Evolutionary conservation across 2,329 filamentous ascomycete species (phyloP).

Genomic region (Fusarium clavum): DNA sequence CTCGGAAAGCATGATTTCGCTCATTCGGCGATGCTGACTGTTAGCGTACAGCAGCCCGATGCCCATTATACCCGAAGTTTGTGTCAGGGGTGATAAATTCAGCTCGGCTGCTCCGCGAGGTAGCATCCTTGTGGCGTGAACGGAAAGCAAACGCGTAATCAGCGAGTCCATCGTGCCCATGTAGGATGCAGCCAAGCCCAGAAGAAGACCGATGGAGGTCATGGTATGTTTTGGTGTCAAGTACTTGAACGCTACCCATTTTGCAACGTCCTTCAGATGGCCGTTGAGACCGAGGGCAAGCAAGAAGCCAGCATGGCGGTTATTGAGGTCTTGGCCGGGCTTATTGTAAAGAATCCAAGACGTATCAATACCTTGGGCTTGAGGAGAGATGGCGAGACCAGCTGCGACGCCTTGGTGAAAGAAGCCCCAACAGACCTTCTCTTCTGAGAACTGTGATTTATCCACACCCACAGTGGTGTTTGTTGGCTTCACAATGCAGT

Average conservation of each 20-base stretch:
- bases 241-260: conserved; percentile 99
- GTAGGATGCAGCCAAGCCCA: conserved; percentile 93
- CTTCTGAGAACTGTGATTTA: conserved; percentile 86
- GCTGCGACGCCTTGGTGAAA: conserved; percentile 97
- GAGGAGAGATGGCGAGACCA: conserved; percentile 87
- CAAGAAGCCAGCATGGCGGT: conserved; percentile 94
- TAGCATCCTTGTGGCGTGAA: conserved; percentile 95
- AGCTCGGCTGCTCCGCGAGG: conserved; percentile 92
- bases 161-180: conserved; percentile 97
- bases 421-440: conserved; percentile 98
- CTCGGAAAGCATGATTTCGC: conserved; percentile 97
- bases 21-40: conserved; percentile 98
- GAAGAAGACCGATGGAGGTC: conserved; percentile 95
- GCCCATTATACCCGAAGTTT: conserved; percentile 97
- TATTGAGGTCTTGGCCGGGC: conserved; percentile 84
- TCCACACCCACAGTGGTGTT: conserved; percentile 96
- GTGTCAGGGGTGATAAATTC: conserved; percentile 90
- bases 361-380: conserved; percentile 93
- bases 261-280: conserved; percentile 91
- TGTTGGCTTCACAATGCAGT: conserved; percentile 90
- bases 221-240: conserved; percentile 99
- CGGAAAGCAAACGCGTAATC: conserved; percentile 91
- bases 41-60: conserved; percentile 94
- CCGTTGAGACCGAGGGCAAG: conserved; percentile 93
- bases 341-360: conserved; percentile 99